These are phyloP conservation scores for Astragalus glycyphyllos DNA, from an alignment of 306 rosid species.

Conservation along the genomic window DNA sequence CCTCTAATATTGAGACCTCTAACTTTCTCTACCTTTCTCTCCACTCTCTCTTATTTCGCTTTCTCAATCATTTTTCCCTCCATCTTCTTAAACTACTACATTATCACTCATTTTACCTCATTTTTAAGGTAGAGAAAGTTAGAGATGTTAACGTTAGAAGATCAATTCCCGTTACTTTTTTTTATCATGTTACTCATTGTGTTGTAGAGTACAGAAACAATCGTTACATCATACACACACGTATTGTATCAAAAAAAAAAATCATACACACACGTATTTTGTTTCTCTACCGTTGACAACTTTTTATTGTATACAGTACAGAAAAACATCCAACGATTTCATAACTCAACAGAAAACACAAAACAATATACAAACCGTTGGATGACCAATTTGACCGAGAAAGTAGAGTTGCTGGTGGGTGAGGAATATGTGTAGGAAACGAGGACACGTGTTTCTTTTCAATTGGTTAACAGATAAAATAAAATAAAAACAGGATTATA, in stretches of 20 bases:
- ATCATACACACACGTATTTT: too few species aligned
- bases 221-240: neutral
- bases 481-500: neutral
- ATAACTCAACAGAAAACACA: conserved; percentile 5
- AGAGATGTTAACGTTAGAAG: too few species aligned
- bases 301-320: neutral
- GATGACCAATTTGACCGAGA: conserved; percentile 33
- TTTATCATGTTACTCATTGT: too few species aligned
- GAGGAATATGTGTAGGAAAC: conserved; percentile 10
- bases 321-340: conserved; percentile 6
- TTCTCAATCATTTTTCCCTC: too few species aligned
- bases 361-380: neutral
- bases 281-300: conserved; percentile 31
- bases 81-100: too few species aligned
- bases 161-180: too few species aligned
- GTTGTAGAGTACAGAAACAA: neutral
- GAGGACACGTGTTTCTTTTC: conserved; percentile 16
- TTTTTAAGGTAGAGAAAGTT: too few species aligned
- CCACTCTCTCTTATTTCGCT: too few species aligned
- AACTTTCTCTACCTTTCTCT: too few species aligned
- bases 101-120: too few species aligned
- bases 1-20: too few species aligned
- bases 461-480: conserved; percentile 30
- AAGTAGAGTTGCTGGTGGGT: conserved; percentile 7
- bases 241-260: too few species aligned